Conservation (phyloP, 495 filamentous ascomycete species). For the Xylaria flabelliformis region DNA sequence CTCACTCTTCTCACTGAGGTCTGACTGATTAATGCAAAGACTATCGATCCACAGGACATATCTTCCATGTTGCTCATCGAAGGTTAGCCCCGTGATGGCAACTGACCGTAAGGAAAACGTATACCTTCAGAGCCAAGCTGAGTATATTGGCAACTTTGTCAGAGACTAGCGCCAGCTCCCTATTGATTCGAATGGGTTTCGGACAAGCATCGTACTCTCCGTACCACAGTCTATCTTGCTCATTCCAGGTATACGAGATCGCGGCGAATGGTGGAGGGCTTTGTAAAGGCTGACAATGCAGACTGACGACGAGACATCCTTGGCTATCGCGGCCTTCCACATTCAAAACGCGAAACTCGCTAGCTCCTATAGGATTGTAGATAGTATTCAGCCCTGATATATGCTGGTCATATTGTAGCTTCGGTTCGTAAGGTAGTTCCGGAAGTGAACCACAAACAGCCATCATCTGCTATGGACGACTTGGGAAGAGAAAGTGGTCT, state of each 20-base stretch:
- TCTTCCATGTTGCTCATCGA: neutral
- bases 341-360: neutral
- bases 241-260: neutral
- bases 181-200: neutral
- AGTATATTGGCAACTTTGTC: conserved; percentile 2
- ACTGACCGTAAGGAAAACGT: neutral
- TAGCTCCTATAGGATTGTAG: neutral
- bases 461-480: too few species aligned
- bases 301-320: neutral
- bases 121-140: neutral
- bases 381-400: neutral
- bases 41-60: neutral
- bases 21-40: neutral
- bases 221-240: neutral
- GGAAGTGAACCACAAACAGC: neutral
- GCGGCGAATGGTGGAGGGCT: neutral
- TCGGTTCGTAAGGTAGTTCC: neutral
- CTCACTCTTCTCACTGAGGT: neutral
- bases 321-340: neutral
- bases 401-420: neutral
- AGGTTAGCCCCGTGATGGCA: neutral
- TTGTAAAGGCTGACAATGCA: neutral
- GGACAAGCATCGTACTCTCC: neutral
- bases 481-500: too few species aligned
- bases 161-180: neutral